These are phyloP conservation scores for Ogataea ganodermae DNA, from an alignment of 805 yeast genomes.

Conservation along the genomic window DNA sequence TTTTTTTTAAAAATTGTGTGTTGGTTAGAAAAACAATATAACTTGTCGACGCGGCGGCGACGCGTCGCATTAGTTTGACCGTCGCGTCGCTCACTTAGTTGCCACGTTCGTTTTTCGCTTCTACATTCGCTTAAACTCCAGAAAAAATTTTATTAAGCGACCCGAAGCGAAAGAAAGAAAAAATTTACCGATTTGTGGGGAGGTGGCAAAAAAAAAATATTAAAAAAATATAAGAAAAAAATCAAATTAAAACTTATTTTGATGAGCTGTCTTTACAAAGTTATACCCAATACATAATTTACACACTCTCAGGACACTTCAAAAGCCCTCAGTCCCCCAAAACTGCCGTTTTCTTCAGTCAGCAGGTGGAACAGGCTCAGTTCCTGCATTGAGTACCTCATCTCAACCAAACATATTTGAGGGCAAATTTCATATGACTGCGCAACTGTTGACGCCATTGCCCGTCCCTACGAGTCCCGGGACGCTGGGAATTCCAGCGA, in stretches of 20 bases:
- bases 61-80: neutral
- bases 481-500: too few species aligned
- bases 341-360: neutral
- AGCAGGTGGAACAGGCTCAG: neutral
- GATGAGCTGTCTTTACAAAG: slow-evolving; percentile 5
- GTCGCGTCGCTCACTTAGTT: neutral
- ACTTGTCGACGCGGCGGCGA: neutral
- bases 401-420: neutral
- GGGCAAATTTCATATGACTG: neutral
- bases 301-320: neutral
- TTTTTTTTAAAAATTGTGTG: neutral
- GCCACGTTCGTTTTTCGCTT: slow-evolving; percentile 1
- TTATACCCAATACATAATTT: neutral
- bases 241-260: neutral
- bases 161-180: slow-evolving; percentile 4
- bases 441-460: neutral
- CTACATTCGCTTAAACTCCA: slow-evolving; percentile 2
- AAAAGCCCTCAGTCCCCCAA: neutral
- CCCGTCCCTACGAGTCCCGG: too few species aligned
- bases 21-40: neutral
- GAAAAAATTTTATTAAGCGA: neutral
- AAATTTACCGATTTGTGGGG: slow-evolving; percentile 1
- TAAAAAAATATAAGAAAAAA: neutral
- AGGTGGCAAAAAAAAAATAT: slow-evolving; percentile 5
- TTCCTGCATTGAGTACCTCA: neutral